phyloP scores from a whole-genome alignment of 306 rosid genomes.

The Vigna trinervia region DNA sequence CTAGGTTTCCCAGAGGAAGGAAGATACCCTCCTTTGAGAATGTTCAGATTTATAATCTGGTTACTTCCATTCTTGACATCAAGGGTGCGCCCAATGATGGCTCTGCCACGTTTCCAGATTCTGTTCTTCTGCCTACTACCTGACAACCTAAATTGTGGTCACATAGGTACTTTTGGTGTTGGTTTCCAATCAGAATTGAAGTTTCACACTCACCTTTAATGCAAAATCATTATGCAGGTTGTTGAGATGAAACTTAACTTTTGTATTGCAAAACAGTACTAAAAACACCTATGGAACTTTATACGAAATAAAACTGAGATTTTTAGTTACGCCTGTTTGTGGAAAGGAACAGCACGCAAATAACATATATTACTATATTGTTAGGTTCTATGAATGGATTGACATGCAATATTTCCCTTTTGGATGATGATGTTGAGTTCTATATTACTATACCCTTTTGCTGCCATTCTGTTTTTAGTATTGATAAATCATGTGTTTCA shows the following conservation, averaged over 20 bases:
- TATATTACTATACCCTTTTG: neutral
- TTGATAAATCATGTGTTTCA: too few relatives aligned
- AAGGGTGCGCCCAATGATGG: slow-evolving; percentile 84
- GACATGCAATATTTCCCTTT: neutral
- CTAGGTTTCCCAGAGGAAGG: slow-evolving; percentile 77
- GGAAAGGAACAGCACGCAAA: neutral
- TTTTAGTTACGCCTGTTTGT: too few relatives aligned
- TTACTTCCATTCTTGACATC: slow-evolving; percentile 81
- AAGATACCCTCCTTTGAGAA: slow-evolving; percentile 91
- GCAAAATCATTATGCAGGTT: neutral
- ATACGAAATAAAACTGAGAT: too few relatives aligned
- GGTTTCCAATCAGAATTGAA: neutral
- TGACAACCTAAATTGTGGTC: neutral
- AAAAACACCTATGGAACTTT: too few relatives aligned
- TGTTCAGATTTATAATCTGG: slow-evolving; percentile 80
- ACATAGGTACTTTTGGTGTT: neutral
- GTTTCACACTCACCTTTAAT: neutral
- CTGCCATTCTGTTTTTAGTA: too few relatives aligned
- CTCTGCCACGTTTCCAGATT: slow-evolving; percentile 61
- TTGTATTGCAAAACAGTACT: neutral
- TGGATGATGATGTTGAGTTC: neutral
- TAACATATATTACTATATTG: neutral
- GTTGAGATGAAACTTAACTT: neutral
- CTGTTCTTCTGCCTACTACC: slow-evolving; percentile 66
- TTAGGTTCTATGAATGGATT: neutral